A percentile compares a stretch with the other conserved stretches of the same genome.
Conservation (phyloP, 2,329 filamentous ascomycete genomes). For the Alternaria ethzedia region DNA sequence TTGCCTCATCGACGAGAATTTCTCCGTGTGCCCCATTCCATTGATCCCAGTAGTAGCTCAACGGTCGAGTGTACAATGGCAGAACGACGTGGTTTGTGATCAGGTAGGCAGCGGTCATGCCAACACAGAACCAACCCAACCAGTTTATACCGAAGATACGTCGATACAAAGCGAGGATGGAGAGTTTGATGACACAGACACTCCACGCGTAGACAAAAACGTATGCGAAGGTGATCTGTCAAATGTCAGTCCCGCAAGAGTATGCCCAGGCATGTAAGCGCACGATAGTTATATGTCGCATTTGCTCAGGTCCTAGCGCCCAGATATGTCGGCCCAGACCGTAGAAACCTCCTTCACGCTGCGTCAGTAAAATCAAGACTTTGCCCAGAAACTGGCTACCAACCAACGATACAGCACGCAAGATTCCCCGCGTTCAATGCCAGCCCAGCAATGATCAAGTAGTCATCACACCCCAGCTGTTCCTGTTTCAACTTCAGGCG, state of each 20-base stretch:
- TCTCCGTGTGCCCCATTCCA: background rate
- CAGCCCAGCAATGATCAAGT: background rate
- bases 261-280: background rate
- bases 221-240: background rate
- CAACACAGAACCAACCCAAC: slow-evolving; percentile 3
- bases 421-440: background rate
- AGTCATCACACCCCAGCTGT: background rate
- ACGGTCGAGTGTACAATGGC: background rate
- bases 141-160: background rate
- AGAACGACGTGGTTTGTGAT: background rate
- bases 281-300: background rate
- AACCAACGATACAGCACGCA: background rate
- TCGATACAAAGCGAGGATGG: background rate
- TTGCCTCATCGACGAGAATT: background rate
- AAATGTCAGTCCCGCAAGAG: background rate
- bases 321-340: background rate
- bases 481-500: background rate
- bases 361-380: background rate
- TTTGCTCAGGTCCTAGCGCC: background rate
- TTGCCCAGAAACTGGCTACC: background rate
- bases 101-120: background rate
- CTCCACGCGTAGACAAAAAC: background rate
- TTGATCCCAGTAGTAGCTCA: background rate
- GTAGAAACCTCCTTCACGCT: fast-evolving
- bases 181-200: background rate